phyloP scores from a whole-genome alignment of 108 stramenopile species.

The Conticribra weissflogii region DNA sequence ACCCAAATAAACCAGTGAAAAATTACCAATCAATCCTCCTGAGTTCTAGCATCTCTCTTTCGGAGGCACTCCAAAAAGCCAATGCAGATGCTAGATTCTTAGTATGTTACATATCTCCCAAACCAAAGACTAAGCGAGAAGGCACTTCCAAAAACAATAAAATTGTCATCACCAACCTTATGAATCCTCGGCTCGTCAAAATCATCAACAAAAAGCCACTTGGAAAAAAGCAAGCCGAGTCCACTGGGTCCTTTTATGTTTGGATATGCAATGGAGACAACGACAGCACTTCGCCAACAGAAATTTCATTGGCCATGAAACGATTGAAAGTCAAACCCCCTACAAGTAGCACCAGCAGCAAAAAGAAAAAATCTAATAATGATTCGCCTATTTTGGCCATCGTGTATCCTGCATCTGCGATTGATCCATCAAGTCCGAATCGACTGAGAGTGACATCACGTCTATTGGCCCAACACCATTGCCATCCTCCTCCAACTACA shows the following conservation, averaged over 20 bases:
- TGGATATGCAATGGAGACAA: conserved; percentile 66
- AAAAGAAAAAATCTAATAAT: conserved; percentile 41
- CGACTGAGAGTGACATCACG: conserved; percentile 27
- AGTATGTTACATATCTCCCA: conserved; percentile 62
- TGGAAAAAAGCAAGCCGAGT: conserved; percentile 48
- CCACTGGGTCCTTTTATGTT: conserved; percentile 60
- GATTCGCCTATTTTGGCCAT: conserved; percentile 59
- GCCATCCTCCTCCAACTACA: conserved; percentile 68
- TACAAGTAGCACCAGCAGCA: conserved; percentile 5
- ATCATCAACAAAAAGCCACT: conserved; percentile 52
- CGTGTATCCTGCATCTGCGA: conserved; percentile 52
- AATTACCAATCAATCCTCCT: conserved; percentile 26
- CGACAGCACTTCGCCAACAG: conserved; percentile 40
- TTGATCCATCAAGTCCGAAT: conserved; percentile 27
- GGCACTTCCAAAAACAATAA: conserved; percentile 25
- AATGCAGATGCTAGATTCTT: conserved; percentile 69
- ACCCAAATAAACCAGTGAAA: neutral
- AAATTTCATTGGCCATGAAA: conserved; percentile 46
- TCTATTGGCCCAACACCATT: conserved; percentile 80
- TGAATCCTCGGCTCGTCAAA: conserved; percentile 54
- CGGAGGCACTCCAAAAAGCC: conserved; percentile 58
- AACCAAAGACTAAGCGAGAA: conserved; percentile 23
- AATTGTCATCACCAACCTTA: conserved; percentile 58
- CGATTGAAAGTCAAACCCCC: conserved; percentile 61
- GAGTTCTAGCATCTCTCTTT: conserved; percentile 36